Conservation (phyloP, 305 asterid species). For the Fraxinus ornus region DNA sequence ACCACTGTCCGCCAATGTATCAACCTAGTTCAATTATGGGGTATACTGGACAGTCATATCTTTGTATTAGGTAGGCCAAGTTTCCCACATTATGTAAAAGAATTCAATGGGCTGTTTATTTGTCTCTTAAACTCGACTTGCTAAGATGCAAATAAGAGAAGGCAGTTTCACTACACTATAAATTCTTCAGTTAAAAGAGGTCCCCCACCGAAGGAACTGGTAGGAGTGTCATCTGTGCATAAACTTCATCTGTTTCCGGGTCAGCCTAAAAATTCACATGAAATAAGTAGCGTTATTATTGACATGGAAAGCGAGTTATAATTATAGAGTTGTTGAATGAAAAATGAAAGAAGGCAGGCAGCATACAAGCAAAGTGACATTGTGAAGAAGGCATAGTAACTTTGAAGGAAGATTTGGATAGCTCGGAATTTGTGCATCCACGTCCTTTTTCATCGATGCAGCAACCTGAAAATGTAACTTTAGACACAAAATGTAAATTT, state of each 20-base stretch:
- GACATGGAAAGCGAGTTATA: not conserved
- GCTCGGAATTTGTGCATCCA: conserved; percentile 52
- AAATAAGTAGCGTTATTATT: not conserved
- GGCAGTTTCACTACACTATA: not conserved
- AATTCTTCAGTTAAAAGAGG: not conserved
- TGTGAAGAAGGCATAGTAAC: conserved; percentile 49
- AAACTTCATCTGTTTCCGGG: conserved; percentile 56
- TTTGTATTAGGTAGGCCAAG: not conserved
- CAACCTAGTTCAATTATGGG: not conserved
- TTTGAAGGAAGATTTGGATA: conserved; percentile 53
- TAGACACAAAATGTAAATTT: not conserved
- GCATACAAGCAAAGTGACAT: conserved; percentile 46
- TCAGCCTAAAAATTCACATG: conserved; percentile 38
- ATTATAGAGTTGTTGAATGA: not conserved
- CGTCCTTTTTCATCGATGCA: conserved; percentile 55
- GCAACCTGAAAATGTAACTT: conserved; percentile 40
- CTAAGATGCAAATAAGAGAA: not conserved
- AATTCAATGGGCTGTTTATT: not conserved
- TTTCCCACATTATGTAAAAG: not conserved
- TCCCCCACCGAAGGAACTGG: conserved; percentile 53
- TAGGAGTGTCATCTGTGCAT: conserved; percentile 57
- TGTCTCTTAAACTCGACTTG: not conserved
- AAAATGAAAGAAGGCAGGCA: not conserved
- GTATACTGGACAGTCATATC: not conserved
- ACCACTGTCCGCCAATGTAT: not conserved